Percentiles rank a stretch among this genome's conserved stretches.
phyloP scores from a whole-genome alignment of 176 grass and related monocot genomes.

The Bromus sterilis region DNA sequence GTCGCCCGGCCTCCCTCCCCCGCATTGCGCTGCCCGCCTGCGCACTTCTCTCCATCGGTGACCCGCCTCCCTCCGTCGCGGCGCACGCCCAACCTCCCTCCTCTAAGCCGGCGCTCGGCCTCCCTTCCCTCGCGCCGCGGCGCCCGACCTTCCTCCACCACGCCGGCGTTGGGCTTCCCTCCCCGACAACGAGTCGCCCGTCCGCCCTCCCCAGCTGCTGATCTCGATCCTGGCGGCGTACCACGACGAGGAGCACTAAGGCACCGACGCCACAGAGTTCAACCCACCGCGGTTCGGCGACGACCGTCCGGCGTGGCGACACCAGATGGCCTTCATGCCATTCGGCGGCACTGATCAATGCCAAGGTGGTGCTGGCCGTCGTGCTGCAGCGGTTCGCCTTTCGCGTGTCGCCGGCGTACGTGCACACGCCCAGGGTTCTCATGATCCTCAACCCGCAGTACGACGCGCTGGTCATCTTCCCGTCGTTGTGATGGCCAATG shows the following conservation, averaged over 20 bases:
- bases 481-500: slow-evolving; percentile 13
- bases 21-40: no score
- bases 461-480: slow-evolving; percentile 84
- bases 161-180: no score
- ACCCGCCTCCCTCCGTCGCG: no score
- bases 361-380: slow-evolving; percentile 72
- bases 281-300: slow-evolving; percentile 56
- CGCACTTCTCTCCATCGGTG: no score
- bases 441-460: slow-evolving; percentile 86
- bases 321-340: slow-evolving; percentile 79
- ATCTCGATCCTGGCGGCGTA: slow-evolving; percentile 87
- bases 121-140: no score
- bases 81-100: no score
- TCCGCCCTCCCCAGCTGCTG: no score
- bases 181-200: no score
- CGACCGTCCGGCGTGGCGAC: slow-evolving; percentile 5
- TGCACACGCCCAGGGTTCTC: slow-evolving; percentile 77
- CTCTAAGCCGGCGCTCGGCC: no score
- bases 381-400: slow-evolving; percentile 71
- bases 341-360: slow-evolving; percentile 77
- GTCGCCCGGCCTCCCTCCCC: no score
- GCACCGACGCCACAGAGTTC: slow-evolving; percentile 64
- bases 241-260: slow-evolving; percentile 74
- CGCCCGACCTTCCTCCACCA: no score
- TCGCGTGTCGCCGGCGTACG: slow-evolving; percentile 65